Base-by-base conservation (phyloP, 257 asterid genomes). In the Lycium ferocissimum region DNA sequence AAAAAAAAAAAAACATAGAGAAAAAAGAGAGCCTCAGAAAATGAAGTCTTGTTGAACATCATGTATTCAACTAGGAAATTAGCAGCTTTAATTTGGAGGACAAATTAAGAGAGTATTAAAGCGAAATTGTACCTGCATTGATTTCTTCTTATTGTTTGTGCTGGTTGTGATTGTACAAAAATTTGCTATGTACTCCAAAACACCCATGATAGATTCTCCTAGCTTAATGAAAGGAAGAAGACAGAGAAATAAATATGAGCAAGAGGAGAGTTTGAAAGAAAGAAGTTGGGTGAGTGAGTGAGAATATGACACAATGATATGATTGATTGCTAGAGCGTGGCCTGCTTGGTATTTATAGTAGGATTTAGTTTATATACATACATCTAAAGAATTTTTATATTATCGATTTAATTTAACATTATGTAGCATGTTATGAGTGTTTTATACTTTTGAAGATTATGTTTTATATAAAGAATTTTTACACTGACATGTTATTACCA, bases 181-280 rank as follows among this genome's bases (percentile, higher is more conserved):
- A 91, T 90, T 89, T 35, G 97, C 90, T 81, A 95, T 91, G 89
- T 92, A 93, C 80, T 95, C 97, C 63, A 95, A 93, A 81, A 94
- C 98, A 9, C 97, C 98, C 98, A 95, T 95, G 69, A 89, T 81
- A 26, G 20, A n/a, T 7, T 22, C 33, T 17, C 82, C 9, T 80
- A 63, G 58, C 79, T 51, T n/a, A 53, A 86, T 83, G 71, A 83
- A 85, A 87, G 87, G 73, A 85, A 69, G 66, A 81, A 67, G 57
- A 59, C 49, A 79, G n/a, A 6, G 85, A 71, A 51, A 54, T 22
- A 51, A 79, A 75, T 75, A 75, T 58, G 5, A 49, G 62, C 49
- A 62, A 40, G 33, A 26, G 51, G 10, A 61, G 20, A 45, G 38
- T 22, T 67, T 56, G 17, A 66, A 12, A 59, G 35, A 65, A 49